These are phyloP conservation scores for Colletotrichum musae DNA, from an alignment of 2,329 filamentous ascomycete genomes.

Conservation along the genomic window DNA sequence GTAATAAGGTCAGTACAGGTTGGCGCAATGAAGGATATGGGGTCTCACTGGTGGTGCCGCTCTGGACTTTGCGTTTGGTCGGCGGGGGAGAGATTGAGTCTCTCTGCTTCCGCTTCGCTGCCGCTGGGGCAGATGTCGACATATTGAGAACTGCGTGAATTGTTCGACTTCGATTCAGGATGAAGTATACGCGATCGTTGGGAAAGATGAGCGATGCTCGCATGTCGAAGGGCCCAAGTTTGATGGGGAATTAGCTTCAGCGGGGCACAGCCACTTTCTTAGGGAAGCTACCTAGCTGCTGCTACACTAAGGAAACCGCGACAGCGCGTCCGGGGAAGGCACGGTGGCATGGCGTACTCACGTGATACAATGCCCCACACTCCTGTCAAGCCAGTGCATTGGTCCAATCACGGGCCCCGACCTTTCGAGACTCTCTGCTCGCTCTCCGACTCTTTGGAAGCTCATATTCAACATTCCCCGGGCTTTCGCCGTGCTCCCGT, in stretches of 20 bases:
- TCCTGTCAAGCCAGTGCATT: too few relatives aligned
- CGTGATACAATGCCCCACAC: neutral
- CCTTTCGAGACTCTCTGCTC: too few relatives aligned
- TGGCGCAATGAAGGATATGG: neutral
- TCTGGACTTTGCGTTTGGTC: slow-evolving; percentile 66
- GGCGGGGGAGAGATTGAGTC: slow-evolving; percentile 68
- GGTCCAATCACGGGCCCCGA: too few relatives aligned
- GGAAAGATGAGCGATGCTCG: neutral
- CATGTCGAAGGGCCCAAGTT: slow-evolving; percentile 7
- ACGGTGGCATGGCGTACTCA: slow-evolving; percentile 20
- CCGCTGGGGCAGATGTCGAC: slow-evolving; percentile 26
- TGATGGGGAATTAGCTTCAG: too few relatives aligned
- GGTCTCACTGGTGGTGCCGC: slow-evolving; percentile 64
- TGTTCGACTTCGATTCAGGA: neutral
- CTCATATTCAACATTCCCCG: too few relatives aligned
- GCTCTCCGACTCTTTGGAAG: too few relatives aligned
- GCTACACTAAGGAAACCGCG: neutral
- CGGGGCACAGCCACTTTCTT: neutral
- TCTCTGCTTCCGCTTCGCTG: slow-evolving; percentile 54
- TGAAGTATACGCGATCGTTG: neutral
- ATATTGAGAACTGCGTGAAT: slow-evolving; percentile 1
- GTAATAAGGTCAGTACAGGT: neutral
- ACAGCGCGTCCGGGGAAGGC: slow-evolving; percentile 20
- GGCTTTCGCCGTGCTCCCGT: too few relatives aligned
- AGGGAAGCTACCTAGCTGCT: slow-evolving; percentile 9